These are phyloP conservation scores for Persicaria maculosa DNA, from an alignment of 148 eudicot genomes.

Conservation along the genomic window DNA sequence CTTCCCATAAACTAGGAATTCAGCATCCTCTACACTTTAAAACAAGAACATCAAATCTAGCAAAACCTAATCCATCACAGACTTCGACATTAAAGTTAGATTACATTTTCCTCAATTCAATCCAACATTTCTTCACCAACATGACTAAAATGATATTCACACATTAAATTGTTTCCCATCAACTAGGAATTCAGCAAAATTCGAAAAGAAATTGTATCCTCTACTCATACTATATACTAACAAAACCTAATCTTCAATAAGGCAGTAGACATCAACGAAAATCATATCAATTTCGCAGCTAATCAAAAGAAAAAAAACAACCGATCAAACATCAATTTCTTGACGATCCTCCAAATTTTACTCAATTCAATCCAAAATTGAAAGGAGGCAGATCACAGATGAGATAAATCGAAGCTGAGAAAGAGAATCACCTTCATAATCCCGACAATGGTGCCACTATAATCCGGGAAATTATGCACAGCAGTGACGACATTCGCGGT, in stretches of 20 bases:
- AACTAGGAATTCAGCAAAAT: too few relatives aligned
- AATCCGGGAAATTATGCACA: conserved; percentile 51
- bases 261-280: too few relatives aligned
- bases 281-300: background rate
- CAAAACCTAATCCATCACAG: background rate
- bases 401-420: background rate
- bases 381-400: background rate
- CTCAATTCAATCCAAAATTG: background rate
- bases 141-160: too few relatives aligned
- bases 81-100: too few relatives aligned
- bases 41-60: background rate
- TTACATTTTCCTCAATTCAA: too few relatives aligned
- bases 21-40: background rate
- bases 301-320: background rate
- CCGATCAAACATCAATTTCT: background rate
- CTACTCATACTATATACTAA: too few relatives aligned
- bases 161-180: too few relatives aligned
- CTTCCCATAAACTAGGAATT: background rate
- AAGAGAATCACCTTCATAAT: conserved; percentile 49
- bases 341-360: too few relatives aligned
- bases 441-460: conserved; percentile 62
- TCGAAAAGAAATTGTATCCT: too few relatives aligned
- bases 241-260: too few relatives aligned
- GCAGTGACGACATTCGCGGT: conserved; percentile 68
- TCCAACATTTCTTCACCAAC: too few relatives aligned